Base-by-base conservation (phyloP, 352 stramenopile genomes). In the Phytophthora tubulina region DNA sequence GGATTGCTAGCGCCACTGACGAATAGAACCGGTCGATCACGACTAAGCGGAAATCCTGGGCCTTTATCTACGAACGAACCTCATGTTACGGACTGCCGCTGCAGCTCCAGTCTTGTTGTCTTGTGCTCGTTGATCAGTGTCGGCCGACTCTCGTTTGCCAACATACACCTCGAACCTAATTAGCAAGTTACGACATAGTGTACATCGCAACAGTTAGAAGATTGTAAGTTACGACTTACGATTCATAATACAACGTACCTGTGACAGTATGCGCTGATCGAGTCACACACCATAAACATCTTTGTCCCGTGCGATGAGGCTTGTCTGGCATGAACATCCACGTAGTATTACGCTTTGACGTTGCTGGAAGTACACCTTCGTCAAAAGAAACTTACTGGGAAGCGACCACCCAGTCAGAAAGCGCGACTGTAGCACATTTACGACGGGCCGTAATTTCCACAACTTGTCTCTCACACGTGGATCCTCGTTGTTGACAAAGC, bases 281-380 rank as follows among this genome's bases (percentile, higher is more conserved):
- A 66, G 38, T 65, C 63, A 11, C 63, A 65, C 15, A 10, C n/a
- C 63, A 61, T 71, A 36, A 71, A 65, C 46, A 71, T 41, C 30
- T 71, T 72, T 2, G 38, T 61, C 9, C 54, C 54, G 52, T 65
- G 10, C 55, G 46, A 15, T 70, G 63, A 2, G 53, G 53, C 4
- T 15, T 44, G 10, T 44, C 38, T 6, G 38, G 14, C 57, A 76
- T 79, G 35, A 77, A 81, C 57, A 78, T 77, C 0, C 67, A 39
- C 0, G 70, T 79, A 0, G 63, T 78, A 55, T 81, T 81, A 1
- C 60, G 49, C 6, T 53, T 41, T 0, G 63, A 81, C 1, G 73
- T 79, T 1, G 67, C 30, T 3, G 51, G 70, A 6, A 80, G n/a
- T 2, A 80, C 62, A 11, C 66, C 72, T 41, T 79, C 68, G 15